phyloP scores from a whole-genome alignment of 2,329 filamentous ascomycete species.

The Trichoderma gracile region DNA sequence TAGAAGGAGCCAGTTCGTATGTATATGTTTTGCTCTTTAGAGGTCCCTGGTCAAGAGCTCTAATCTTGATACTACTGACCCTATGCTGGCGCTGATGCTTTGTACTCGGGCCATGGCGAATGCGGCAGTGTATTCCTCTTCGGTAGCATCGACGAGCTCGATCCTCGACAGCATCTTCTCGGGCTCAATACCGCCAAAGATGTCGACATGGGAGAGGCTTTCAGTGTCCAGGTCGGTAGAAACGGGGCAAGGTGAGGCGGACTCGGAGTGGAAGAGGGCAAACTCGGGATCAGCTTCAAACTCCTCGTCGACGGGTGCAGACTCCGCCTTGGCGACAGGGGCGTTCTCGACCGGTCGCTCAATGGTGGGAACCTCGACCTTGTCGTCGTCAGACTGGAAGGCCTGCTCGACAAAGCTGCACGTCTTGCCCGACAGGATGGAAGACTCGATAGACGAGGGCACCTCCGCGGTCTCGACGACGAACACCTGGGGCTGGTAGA shows the following conservation, averaged over 20 bases:
- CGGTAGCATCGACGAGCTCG: conserved; percentile 62
- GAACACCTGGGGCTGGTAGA: conserved; percentile 71
- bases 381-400: conserved; percentile 51
- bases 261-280: conserved; percentile 57
- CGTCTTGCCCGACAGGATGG: conserved; percentile 70
- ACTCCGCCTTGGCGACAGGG: conserved; percentile 34
- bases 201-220: conserved; percentile 42
- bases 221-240: conserved; percentile 44
- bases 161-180: conserved; percentile 66
- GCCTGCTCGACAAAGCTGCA: conserved; percentile 52
- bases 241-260: conserved; percentile 32
- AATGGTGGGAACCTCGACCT: conserved; percentile 57
- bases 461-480: conserved; percentile 72
- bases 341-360: conserved; percentile 49
- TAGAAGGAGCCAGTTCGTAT: not conserved
- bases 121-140: conserved; percentile 48
- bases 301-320: conserved; percentile 49
- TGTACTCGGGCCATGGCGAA: conserved; percentile 53
- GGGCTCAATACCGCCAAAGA: conserved; percentile 57
- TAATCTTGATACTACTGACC: conserved; percentile 41
- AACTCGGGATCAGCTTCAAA: conserved; percentile 65
- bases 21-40: conserved; percentile 31
- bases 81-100: conserved; percentile 46
- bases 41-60: conserved; percentile 42
- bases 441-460: conserved; percentile 59